Base-by-base conservation (phyloP, 805 yeast species). In the Blastobotrys robertii region DNA sequence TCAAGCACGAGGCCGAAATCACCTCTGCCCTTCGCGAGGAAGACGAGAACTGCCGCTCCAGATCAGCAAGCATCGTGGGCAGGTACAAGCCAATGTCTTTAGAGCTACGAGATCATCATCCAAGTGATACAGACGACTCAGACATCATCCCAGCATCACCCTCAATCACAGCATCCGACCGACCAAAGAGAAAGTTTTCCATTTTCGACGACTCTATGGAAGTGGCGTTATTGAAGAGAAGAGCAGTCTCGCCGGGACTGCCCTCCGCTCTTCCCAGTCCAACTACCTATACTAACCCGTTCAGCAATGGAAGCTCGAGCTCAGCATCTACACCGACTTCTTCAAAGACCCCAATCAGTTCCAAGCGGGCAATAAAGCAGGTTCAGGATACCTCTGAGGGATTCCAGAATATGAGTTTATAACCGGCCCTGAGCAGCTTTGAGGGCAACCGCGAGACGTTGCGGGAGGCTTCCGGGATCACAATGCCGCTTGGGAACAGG, bases 171-270 rank as follows among this genome's bases (percentile, higher is more conserved):
- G 13, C 38, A 11, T 12, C 30, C 8, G 25, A 19, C 9, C 13
- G 29, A 8, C 30, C 39, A 32, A 51, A 51, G 38, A 33, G 54
- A 8, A 51, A 51, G 33, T 45, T 42, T 3, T 38, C 41, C 12
- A 30, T 46, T 38, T 29, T 44, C 8, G 52, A 49, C 5, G 54
- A 50, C 10, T 25, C 43, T 12, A 9, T 33, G 28, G 38, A 44
- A 8, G 30, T 30, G 7, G 34, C 36, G n/a, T 15, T 30, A 1
- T 13, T 52, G 8, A 53, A 53, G 35, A 38, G 57, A 30, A 30
- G 57, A n/a, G 57, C 57, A 3, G 57, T 53, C 8, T 50, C 56
- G 16, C 57, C 57, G 2, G 57, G 57, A 1, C 8, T 47, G 14
- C 37, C 45, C 11, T 39, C 52, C 4, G 47, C 52, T 1, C 41